Base-by-base conservation (phyloP, 2,329 filamentous ascomycete species). In the Anisogramma anomala region DNA sequence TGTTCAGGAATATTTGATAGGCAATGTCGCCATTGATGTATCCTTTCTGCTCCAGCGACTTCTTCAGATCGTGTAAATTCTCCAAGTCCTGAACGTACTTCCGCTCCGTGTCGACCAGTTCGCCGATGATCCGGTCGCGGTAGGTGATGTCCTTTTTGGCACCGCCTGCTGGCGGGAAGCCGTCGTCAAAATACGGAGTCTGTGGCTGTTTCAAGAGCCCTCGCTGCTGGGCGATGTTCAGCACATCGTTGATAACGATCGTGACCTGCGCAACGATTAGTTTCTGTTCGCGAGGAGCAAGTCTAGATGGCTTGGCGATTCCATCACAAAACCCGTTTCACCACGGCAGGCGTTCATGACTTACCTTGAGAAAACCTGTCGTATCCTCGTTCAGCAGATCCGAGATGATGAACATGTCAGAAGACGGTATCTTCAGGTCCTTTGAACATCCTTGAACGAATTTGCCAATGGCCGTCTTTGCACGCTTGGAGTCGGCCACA, bases 71-170 rank as follows among this genome's bases (percentile, higher is more conserved):
- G 58, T 96, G 87, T 26, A 98, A 63, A 51, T 94, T 89, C 59
- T 96, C 89, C 39, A 98, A 66, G 65, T 98, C 91, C 59, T 96
- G 88, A 3, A 96, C 91, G 53, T 98, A 98, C 62, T 95, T 95
- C 48, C 91, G 80, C 62, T 98, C 91, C 1, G 89, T 96, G 53
- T 89, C 85, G 42, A 98, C 82, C 34, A 98, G 66, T 62, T 98
- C 91, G 55, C 83, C 79, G 32, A 98, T 76, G 47, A 96, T 86
- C 59, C 95, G 84, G 54, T 95, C 84, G 50, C 87, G 69, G 50
- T 81, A 79, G 49, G 71, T 79, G 68, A 81, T 81, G 57, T 84
- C 75, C 1, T 77, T 77, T 18, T 44, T 39, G 20, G 26, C 39
- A 14, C 41, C 36, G 20, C 30, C 41, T 17, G 22, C 15, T 17